Conservation (phyloP, 306 rosid genomes). For the Cicer chorassanicum region DNA sequence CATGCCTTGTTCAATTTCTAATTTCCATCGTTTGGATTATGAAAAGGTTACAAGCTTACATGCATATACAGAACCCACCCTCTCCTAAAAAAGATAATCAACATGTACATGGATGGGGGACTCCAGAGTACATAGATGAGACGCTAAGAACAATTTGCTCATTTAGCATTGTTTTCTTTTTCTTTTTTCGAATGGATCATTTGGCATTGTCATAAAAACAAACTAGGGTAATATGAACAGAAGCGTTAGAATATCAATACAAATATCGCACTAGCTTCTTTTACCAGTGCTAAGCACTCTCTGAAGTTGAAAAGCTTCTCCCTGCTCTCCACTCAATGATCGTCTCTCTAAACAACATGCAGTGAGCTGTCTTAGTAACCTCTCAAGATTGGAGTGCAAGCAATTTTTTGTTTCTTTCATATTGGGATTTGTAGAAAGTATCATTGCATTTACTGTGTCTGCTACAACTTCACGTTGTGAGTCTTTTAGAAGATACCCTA, state of each 20-base stretch:
- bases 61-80: constrained; percentile 43
- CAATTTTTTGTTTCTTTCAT: constrained; percentile 67
- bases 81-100: constrained; percentile 21
- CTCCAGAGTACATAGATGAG: constrained; percentile 17
- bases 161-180: constrained; percentile 32
- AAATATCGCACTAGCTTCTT: constrained; percentile 57
- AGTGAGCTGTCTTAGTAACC: constrained; percentile 83
- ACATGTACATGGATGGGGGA: constrained; percentile 27
- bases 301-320: constrained; percentile 87
- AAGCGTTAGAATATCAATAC: constrained; percentile 32
- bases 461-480: constrained; percentile 94
- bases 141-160: constrained; percentile 39
- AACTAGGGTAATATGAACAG: constrained; percentile 39
- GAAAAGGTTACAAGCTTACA: constrained; percentile 39
- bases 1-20: constrained; percentile 41
- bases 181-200: neutral
- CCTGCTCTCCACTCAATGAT: constrained; percentile 81
- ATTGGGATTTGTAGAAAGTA: constrained; percentile 80
- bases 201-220: constrained; percentile 42
- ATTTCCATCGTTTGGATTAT: constrained; percentile 37
- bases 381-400: constrained; percentile 81
- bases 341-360: constrained; percentile 87
- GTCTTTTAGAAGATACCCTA: constrained; percentile 87
- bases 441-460: constrained; percentile 86
- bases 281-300: constrained; percentile 65